phyloP scores from a whole-genome alignment of 2,329 filamentous ascomycete genomes.

The Neospermospora avenae region DNA sequence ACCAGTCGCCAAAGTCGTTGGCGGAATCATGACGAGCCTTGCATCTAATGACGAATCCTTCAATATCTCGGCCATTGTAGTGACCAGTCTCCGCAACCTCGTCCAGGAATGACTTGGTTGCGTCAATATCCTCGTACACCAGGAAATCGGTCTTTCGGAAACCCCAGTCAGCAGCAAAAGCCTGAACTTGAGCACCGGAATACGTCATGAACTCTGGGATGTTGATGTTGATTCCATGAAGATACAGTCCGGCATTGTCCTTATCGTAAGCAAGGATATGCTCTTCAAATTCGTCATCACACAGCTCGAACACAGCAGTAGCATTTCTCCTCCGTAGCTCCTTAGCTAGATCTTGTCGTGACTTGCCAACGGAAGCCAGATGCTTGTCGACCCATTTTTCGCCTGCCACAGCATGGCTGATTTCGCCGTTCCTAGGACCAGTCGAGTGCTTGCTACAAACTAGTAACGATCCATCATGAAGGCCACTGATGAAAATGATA shows the following conservation, averaged over 20 bases:
- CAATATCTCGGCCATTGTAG: constrained; percentile 87
- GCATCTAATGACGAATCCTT: constrained; percentile 95
- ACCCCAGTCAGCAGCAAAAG: constrained; percentile 88
- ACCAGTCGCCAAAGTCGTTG: constrained; percentile 80
- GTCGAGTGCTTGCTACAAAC: constrained; percentile 99
- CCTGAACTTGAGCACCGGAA: constrained; percentile 75
- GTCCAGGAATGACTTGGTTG: constrained; percentile 80
- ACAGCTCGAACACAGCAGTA: constrained; percentile 95
- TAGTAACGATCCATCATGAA: constrained; percentile 83
- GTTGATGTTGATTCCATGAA: constrained; percentile 96
- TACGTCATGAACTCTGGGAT: constrained; percentile 89
- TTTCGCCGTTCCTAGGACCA: constrained; percentile 61
- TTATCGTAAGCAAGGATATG: constrained; percentile 88
- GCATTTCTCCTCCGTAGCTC: constrained; percentile 76
- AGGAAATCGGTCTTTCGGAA: constrained; percentile 86
- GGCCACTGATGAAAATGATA: constrained; percentile 93
- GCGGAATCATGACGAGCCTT: constrained; percentile 52
- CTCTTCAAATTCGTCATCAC: constrained; percentile 94
- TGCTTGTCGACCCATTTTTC: constrained; percentile 81
- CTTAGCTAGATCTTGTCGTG: constrained; percentile 70
- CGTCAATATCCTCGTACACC: constrained; percentile 67
- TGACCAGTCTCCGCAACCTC: constrained; percentile 82
- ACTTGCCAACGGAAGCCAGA: constrained; percentile 72
- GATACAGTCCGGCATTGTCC: constrained; percentile 82
- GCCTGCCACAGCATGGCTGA: constrained; percentile 82